Evolutionary conservation across 768 basidiomycete species (phyloP).

Genomic region (Serendipita sp.): DNA sequence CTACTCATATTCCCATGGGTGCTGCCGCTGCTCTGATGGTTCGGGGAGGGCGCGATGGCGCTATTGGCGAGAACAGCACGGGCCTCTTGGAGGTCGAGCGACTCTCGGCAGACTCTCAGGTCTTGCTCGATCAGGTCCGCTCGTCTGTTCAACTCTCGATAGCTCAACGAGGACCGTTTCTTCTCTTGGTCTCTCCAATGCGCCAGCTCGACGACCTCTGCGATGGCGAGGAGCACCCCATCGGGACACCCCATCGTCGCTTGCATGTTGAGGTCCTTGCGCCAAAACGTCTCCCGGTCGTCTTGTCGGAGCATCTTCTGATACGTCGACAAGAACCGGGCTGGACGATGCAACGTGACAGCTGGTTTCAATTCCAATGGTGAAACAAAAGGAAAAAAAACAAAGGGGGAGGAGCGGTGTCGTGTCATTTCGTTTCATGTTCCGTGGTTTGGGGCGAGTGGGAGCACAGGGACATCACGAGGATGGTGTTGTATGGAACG

Average conservation of each 20-base stretch:
- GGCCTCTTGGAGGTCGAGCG: not conserved
- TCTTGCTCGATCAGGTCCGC: conserved; percentile 56
- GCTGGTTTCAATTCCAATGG: not conserved
- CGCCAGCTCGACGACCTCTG: conserved; percentile 54
- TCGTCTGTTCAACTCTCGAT: conserved; percentile 57
- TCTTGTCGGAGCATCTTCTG: conserved; percentile 44
- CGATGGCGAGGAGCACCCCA: conserved; percentile 58
- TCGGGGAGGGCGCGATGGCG: not conserved
- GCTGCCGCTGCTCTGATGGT: not conserved
- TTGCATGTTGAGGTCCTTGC: conserved; percentile 42
- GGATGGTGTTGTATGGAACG: too few species aligned
- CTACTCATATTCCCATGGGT: not conserved
- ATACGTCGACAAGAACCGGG: conserved; percentile 51
- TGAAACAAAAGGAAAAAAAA: not conserved
- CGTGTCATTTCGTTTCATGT: too few species aligned
- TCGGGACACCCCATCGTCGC: conserved; percentile 62
- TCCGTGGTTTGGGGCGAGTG: too few species aligned
- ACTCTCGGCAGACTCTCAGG: conserved; percentile 26
- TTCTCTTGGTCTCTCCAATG: conserved; percentile 58
- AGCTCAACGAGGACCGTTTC: conserved; percentile 50
- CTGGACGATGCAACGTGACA: conserved; percentile 25
- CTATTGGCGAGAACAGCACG: not conserved
- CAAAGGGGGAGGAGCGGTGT: too few species aligned
- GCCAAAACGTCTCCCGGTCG: conserved; percentile 17
- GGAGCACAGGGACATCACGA: too few species aligned